Evolutionary conservation across 2,329 filamentous ascomycete species (phyloP).

Genomic region (Fusarium armeniacum): DNA sequence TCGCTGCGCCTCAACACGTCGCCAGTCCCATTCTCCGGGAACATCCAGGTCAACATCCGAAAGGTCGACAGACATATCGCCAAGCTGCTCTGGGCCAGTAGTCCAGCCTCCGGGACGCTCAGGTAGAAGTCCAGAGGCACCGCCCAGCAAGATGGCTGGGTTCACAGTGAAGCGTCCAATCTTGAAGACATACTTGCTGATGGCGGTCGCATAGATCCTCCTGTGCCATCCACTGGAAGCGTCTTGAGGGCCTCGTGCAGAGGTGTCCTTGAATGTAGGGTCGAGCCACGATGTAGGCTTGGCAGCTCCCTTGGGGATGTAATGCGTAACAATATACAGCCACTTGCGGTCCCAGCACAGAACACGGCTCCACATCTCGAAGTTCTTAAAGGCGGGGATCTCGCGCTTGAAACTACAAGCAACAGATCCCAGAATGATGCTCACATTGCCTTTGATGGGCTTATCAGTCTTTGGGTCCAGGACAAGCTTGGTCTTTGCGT

Average conservation of each 20-base stretch:
- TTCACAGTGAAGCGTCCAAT: conserved; percentile 85
- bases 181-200: conserved; percentile 88
- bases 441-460: conserved; percentile 67
- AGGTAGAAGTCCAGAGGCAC: conserved; percentile 78
- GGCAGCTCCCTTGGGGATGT: conserved; percentile 73
- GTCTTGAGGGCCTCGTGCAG: conserved; percentile 57
- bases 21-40: conserved; percentile 69
- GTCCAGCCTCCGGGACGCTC: conserved; percentile 76
- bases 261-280: conserved; percentile 59
- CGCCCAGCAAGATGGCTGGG: conserved; percentile 80
- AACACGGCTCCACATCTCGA: conserved; percentile 80
- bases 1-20: conserved; percentile 67
- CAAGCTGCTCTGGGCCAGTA: conserved; percentile 60
- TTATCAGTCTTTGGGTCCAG: conserved; percentile 62
- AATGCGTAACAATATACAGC: conserved; percentile 82
- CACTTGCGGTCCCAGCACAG: conserved; percentile 86
- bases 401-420: conserved; percentile 81
- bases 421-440: conserved; percentile 79
- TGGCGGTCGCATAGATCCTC: conserved; percentile 77
- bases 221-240: conserved; percentile 66
- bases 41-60: conserved; percentile 54
- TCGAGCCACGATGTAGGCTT: conserved; percentile 68
- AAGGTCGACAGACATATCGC: conserved; percentile 57
- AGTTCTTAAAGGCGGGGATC: conserved; percentile 76
- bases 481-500: conserved; percentile 65